Evolutionary conservation across 2,329 filamentous ascomycete genomes (phyloP).

Genomic region (Paramyrothecium roridum): DNA sequence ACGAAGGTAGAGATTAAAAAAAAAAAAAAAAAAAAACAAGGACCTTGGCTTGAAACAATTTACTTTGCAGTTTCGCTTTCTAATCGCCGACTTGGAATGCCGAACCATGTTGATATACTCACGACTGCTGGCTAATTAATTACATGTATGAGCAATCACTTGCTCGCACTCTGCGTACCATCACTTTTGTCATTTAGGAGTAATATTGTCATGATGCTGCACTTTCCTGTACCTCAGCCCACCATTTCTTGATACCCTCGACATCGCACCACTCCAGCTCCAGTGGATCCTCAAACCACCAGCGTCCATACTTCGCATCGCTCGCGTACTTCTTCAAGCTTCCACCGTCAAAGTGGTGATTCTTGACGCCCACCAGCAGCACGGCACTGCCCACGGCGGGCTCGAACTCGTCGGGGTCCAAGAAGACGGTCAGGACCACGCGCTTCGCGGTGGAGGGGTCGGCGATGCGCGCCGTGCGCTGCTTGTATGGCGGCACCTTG

Average conservation of each 20-base stretch:
- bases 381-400: conserved; percentile 47
- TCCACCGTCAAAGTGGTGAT: conserved; percentile 50
- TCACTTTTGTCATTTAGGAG: not conserved
- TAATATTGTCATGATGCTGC: not conserved
- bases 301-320: conserved; percentile 30
- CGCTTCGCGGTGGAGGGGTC: conserved; percentile 51
- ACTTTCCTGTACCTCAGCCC: conserved; percentile 25
- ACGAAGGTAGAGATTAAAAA: too few relatives aligned
- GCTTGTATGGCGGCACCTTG: conserved; percentile 44
- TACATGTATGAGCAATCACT: not conserved
- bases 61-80: too few relatives aligned
- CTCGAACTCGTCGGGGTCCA: conserved; percentile 46
- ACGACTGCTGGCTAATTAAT: too few relatives aligned
- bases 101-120: too few relatives aligned
- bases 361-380: conserved; percentile 53
- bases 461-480: conserved; percentile 47
- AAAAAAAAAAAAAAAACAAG: too few relatives aligned
- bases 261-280: conserved; percentile 49
- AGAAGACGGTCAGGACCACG: conserved; percentile 51
- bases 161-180: not conserved
- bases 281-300: conserved; percentile 50
- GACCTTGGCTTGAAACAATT: too few relatives aligned
- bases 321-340: conserved; percentile 43
- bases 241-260: conserved; percentile 41
- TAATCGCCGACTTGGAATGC: too few relatives aligned